A percentile compares a stretch with the other conserved stretches of the same genome.
phyloP scores from a whole-genome alignment of 257 asterid genomes.

The Lycium ferocissimum region DNA sequence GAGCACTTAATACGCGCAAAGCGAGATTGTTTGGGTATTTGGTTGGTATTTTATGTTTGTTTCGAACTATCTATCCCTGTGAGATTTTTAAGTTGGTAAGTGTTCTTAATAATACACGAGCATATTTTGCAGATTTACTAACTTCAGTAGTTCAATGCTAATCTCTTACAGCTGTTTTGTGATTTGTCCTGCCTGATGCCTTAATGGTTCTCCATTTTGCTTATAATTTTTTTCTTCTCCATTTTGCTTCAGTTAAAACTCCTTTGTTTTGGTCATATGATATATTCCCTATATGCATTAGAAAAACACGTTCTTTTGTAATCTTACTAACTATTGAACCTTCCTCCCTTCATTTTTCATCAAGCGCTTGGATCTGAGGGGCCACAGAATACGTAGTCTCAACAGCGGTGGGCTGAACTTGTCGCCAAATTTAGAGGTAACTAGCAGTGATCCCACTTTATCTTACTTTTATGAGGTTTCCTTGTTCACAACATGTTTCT shows the following conservation, averaged over 20 bases:
- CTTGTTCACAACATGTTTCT: too few species aligned
- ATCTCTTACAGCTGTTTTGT: not conserved
- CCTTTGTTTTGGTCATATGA: constrained; percentile 13
- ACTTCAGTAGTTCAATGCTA: not conserved
- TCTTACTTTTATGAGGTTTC: constrained; percentile 12
- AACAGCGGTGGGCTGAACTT: constrained; percentile 69
- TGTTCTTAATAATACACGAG: constrained; percentile 1
- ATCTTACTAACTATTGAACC: not conserved
- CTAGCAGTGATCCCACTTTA: constrained; percentile 30
- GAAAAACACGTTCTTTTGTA: not conserved
- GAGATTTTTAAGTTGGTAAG: not conserved
- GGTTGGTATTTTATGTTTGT: not conserved
- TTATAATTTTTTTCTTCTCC: not conserved
- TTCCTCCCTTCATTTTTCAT: constrained; percentile 38
- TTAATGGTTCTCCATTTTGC: not conserved
- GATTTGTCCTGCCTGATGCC: constrained; percentile 4
- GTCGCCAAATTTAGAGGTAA: constrained; percentile 92
- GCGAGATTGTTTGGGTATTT: constrained; percentile 8
- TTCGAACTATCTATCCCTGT: not conserved
- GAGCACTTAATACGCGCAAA: not conserved
- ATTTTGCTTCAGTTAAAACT: constrained; percentile 24
- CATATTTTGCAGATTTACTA: constrained; percentile 11
- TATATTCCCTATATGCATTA: not conserved
- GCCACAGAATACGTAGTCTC: constrained; percentile 90
- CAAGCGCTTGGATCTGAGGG: constrained; percentile 98